Percentiles rank a stretch among this genome's conserved stretches.
Conservation (phyloP, 305 asterid species). For the Solanum chacoense region DNA sequence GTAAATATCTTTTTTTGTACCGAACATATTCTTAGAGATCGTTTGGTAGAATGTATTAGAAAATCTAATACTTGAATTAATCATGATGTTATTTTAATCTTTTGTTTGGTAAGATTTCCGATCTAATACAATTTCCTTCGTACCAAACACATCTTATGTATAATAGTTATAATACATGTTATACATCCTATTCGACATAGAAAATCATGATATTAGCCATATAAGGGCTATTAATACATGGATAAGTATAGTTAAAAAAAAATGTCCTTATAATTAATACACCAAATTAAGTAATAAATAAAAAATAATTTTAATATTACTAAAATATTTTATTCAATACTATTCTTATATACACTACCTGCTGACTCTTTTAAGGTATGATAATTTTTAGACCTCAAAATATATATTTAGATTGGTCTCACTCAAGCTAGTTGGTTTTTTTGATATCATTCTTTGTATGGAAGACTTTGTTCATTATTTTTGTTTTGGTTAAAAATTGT, state of each 20-base stretch:
- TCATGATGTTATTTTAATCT: background rate
- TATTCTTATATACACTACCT: fast-evolving
- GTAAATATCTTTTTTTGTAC: background rate
- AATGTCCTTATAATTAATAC: background rate
- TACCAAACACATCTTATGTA: background rate
- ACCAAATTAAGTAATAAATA: no score
- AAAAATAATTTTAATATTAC: no score
- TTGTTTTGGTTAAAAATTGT: background rate
- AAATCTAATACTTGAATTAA: background rate
- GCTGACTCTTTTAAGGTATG: fast-evolving
- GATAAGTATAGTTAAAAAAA: background rate
- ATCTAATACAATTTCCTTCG: background rate
- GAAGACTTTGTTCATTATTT: background rate
- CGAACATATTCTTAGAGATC: background rate
- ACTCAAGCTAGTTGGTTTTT: background rate
- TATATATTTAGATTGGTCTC: background rate
- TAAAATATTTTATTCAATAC: no score
- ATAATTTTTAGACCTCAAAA: background rate
- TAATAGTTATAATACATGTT: background rate
- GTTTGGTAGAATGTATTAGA: background rate
- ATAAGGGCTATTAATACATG: background rate
- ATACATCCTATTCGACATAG: background rate
- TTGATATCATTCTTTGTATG: background rate
- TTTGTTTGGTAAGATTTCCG: fast-evolving
- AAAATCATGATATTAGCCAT: background rate